Evolutionary conservation across 2,329 filamentous ascomycete species (phyloP).

Genomic region (Fusarium sp.): DNA sequence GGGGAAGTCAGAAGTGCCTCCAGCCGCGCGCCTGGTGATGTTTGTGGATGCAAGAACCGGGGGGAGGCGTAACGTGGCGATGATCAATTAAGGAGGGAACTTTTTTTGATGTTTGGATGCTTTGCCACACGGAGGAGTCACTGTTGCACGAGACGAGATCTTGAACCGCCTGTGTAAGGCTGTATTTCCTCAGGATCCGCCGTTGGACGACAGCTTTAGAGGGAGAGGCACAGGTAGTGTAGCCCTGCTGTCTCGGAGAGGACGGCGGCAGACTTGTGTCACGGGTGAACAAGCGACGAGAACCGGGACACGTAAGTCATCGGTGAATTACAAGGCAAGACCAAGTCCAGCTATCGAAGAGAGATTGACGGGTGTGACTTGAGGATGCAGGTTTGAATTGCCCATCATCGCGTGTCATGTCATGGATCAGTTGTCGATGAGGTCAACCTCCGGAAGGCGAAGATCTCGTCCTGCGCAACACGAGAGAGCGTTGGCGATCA

Average conservation of each 20-base stretch:
- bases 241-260: not conserved
- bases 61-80: constrained; percentile 2
- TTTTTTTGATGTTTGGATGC: not conserved
- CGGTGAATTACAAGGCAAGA: not conserved
- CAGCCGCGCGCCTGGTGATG: constrained; percentile 7
- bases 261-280: not conserved
- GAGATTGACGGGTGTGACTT: not conserved
- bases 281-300: not conserved
- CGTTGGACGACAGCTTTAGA: not conserved
- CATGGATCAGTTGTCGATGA: not conserved
- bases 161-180: not conserved
- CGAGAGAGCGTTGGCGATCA: constrained; percentile 28
- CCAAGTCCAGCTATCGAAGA: not conserved
- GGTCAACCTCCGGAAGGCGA: not conserved
- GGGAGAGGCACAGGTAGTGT: not conserved
- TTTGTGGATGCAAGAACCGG: not conserved
- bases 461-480: constrained; percentile 15
- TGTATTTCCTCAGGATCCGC: not conserved
- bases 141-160: constrained; percentile 1
- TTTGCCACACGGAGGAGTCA: not conserved
- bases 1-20: not conserved
- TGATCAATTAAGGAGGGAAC: not conserved
- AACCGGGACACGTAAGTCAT: not conserved
- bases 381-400: not conserved
- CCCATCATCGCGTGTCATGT: not conserved